Evolutionary conservation across 208 protist genomes (phyloP), one percentile per base, ranked within the genome.

Genomic region (Trypanosomatidae sp.): DNA sequence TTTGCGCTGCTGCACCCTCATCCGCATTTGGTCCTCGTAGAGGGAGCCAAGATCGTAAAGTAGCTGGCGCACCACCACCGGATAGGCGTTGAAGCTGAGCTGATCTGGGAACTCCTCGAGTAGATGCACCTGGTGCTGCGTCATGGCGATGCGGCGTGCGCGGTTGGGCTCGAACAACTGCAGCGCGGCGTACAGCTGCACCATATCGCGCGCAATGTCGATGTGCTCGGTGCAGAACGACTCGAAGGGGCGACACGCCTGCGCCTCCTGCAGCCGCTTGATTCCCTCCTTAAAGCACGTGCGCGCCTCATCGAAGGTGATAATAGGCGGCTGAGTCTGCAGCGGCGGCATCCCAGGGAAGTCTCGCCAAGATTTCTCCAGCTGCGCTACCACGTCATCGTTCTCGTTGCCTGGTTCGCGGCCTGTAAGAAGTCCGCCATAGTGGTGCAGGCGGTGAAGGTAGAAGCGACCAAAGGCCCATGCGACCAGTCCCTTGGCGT

Each of bases 41-140:
- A 97, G 85, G 19, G 62, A 68, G 19, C 92, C 94, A 9, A 97
- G 75, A 64, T 98, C 95, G 80, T 91, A 94, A 6, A 94, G 73
- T 30, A 98, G 76, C 75, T 97, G 90, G 3, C 92, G 84, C 65
- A 94, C 69, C 36, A 94, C 79, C 22, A 85, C 88, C 1, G 89
- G 84, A 76, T 98, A 98, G 1, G 91, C 87, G 52, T 97, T 94
- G 81, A 94, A 94, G 75, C 80, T 97, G 49, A 98, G 83, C 79
- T 97, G 82, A 53, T 73, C 73, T 0, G 91, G 91, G 46, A 98
- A 86, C 25, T 25, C 22, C 50, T 96, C 90, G 28, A 95, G 71
- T 46, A 96, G 73, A 50, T 75, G 76, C 6, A 85, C 70, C 64
- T 91, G 83, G 15, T 89, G 82, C 80, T 94, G 86, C 67, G 90